Conservation (phyloP, 2,329 filamentous ascomycete genomes). For the Fusarium proliferatum region DNA sequence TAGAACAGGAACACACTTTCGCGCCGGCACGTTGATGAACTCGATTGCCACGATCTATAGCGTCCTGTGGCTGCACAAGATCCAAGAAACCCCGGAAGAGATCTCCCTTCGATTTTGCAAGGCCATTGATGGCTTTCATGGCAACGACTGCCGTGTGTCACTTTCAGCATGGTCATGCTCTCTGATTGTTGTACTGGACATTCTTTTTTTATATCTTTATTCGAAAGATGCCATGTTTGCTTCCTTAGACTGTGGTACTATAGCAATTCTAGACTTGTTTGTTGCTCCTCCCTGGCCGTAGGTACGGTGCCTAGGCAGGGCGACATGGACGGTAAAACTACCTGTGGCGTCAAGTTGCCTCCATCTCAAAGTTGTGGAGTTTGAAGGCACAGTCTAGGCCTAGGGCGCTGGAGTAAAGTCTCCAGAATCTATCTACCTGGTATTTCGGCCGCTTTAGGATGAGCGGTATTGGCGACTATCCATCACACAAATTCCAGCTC, state of each 20-base stretch:
- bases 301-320: not conserved
- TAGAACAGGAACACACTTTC: conserved; percentile 30
- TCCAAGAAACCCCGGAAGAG: not conserved
- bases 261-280: not conserved
- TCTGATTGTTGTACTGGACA: not conserved
- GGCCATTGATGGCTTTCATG: not conserved
- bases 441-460: conserved; percentile 7
- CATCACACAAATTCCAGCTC: conserved; percentile 24
- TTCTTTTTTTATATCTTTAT: not conserved
- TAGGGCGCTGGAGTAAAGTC: conserved; percentile 1
- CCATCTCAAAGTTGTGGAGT: conserved; percentile 5
- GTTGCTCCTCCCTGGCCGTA: not conserved
- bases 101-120: not conserved
- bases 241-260: not conserved
- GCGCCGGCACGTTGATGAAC: conserved; percentile 22
- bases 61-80: not conserved
- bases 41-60: conserved; percentile 28
- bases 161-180: not conserved
- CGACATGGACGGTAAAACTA: not conserved
- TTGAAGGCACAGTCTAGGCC: conserved; percentile 15
- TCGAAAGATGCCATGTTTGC: not conserved
- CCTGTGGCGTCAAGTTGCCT: conserved; percentile 15
- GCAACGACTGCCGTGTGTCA: too few species aligned
- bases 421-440: not conserved
- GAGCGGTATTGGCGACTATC: not conserved